A percentile compares a stretch with the other conserved stretches of the same genome.
Conservation (phyloP, 306 rosid genomes). For the Glycine latifolia region DNA sequence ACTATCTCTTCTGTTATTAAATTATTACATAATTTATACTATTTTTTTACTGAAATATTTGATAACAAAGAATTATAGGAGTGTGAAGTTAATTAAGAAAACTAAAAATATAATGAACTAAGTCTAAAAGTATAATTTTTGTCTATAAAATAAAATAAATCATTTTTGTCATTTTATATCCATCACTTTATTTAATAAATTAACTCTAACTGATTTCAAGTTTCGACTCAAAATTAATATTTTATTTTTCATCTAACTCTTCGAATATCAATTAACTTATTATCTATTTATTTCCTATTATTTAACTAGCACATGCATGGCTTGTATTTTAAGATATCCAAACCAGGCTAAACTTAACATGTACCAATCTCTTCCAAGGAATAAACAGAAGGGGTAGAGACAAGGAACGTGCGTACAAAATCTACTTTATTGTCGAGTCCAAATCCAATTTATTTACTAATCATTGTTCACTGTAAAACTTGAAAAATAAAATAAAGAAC, state of each 20-base stretch:
- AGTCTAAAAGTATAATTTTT: too few relatives aligned
- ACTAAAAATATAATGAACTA: too few relatives aligned
- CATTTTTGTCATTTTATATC: too few relatives aligned
- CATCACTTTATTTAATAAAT: too few relatives aligned
- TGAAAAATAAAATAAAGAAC: not conserved
- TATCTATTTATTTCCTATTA: not conserved
- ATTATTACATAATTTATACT: too few relatives aligned
- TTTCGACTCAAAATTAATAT: not conserved
- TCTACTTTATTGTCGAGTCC: constrained; percentile 1
- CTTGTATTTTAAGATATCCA: not conserved
- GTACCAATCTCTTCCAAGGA: not conserved
- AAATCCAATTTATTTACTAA: constrained; percentile 12
- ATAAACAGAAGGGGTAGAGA: not conserved
- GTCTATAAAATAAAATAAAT: too few relatives aligned
- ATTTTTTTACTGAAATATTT: too few relatives aligned
- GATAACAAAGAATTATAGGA: too few relatives aligned
- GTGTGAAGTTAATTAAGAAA: too few relatives aligned
- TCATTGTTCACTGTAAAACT: not conserved
- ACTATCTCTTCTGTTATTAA: too few relatives aligned
- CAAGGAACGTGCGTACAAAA: not conserved
- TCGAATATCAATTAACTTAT: not conserved
- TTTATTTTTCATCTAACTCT: not conserved
- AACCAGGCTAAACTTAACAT: not conserved
- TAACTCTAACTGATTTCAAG: not conserved
- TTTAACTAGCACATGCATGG: not conserved